Evolutionary conservation across 2,329 filamentous ascomycete genomes (phyloP).

Genomic region (Claviceps purpurea): DNA sequence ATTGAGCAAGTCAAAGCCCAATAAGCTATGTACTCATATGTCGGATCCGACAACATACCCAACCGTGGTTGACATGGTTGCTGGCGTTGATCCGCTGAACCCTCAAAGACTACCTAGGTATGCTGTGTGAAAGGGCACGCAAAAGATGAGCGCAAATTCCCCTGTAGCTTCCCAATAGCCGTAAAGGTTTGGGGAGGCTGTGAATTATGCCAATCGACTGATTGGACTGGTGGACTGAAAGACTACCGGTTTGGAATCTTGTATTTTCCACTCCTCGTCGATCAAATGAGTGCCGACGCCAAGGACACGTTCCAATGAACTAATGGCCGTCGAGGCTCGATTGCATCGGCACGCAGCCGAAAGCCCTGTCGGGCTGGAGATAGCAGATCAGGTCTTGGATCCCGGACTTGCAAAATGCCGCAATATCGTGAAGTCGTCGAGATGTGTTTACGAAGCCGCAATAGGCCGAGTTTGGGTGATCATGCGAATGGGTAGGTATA

Average conservation of each 20-base stretch:
- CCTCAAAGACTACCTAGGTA: neutral
- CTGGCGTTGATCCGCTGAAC: neutral
- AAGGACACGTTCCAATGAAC: neutral
- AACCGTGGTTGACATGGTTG: slow-evolving; percentile 20
- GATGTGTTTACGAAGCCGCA: neutral
- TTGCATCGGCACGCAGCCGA: slow-evolving; percentile 1
- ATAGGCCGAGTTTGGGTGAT: too few relatives aligned
- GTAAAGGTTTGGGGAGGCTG: neutral
- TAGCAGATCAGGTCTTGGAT: neutral
- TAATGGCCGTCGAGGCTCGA: slow-evolving; percentile 1
- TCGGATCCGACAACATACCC: slow-evolving; percentile 19
- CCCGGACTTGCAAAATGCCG: neutral
- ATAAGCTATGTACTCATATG: neutral
- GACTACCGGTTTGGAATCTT: neutral
- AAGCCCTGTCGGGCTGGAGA: neutral
- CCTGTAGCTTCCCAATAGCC: neutral
- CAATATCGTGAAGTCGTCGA: neutral
- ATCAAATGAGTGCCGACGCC: neutral
- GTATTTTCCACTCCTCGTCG: neutral
- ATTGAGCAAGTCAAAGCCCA: neutral
- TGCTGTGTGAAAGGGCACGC: neutral
- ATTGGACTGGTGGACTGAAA: neutral
- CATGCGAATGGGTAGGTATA: too few relatives aligned
- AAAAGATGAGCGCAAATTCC: neutral
- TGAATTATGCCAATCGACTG: too few relatives aligned